Evolutionary conservation across 345 rosid genomes (phyloP), one percentile per base, ranked within the genome.

Genomic region (Gossypium longicalyx): DNA sequence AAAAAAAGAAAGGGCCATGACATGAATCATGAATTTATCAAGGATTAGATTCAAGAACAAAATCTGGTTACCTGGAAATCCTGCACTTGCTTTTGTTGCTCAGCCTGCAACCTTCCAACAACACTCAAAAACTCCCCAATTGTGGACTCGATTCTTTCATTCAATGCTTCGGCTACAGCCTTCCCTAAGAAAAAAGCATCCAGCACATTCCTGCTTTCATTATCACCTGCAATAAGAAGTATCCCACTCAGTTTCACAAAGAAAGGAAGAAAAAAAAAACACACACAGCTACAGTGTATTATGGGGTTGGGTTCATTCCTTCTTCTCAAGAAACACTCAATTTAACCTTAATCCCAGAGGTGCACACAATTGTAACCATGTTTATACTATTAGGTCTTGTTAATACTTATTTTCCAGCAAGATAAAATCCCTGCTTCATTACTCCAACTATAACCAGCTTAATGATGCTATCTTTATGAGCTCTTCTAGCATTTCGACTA

Each of bases 171-270:
- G 20, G 93, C 98, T 57, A 94, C 64, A 81, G 97, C 98, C 80
- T 90, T 94, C 15, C 98, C 97, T 84, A 94, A 79, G 88, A 92
- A 94, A 82, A 94, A 94, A 1, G 97, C 98, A 84, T 94, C 97
- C 75, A 94, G 73, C 47, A 92, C 86, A 75, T 25, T 82, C 69
- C 71, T 85, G 80, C 89, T 90, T 20, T 88, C 97, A 72, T 79
- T 73, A 29, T 89, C 95, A 75, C 90, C 98, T 94, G 77, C 80
- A 76, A 44, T 23, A 74, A 69, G 20, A 66, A 54, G 13, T 29
- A 75, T 57, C 66, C 76, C 52, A 47, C 29, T 53, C 13, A 19
- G 77, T 60, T 67, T 51, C 53, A 19, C 27, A 57, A n/a, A 54
- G 22, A 45, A 12, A 47, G 48, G 38, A 17, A 15, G 61, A 57